Conservation (phyloP, 345 rosid genomes). For the Xanthoceras sorbifolium region DNA sequence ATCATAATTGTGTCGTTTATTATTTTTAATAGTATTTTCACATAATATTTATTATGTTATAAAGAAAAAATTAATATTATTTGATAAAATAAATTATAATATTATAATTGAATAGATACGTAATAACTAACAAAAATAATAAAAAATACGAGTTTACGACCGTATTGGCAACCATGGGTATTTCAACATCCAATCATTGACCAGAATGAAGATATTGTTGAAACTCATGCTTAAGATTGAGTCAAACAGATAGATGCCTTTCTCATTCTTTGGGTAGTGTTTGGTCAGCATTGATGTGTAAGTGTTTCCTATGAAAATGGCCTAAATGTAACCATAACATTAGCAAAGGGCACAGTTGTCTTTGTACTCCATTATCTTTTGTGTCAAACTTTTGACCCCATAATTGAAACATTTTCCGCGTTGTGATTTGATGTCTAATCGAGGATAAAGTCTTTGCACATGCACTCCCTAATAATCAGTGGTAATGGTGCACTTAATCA, state of each 20-base stretch:
- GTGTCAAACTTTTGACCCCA: not conserved
- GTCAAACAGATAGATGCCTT: not conserved
- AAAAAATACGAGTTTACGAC: too few species aligned
- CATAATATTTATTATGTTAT: too few species aligned
- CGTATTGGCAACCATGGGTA: not conserved
- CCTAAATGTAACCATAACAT: not conserved
- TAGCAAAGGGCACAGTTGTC: not conserved
- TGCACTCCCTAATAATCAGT: too few species aligned
- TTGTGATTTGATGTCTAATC: not conserved
- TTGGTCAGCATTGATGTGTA: not conserved
- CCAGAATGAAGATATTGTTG: not conserved
- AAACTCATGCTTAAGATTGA: not conserved
- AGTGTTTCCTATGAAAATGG: not conserved
- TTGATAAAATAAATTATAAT: too few species aligned
- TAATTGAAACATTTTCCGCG: too few species aligned
- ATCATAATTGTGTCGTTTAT: not conserved
- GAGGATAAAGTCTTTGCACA: too few species aligned
- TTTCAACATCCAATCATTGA: not conserved
- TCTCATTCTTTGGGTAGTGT: not conserved
- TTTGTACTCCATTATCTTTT: not conserved
- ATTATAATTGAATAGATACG: too few species aligned
- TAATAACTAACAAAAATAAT: too few species aligned
- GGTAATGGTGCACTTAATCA: too few species aligned
- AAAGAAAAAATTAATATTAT: too few species aligned
- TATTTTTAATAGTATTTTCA: too few species aligned